Evolutionary conservation across 208 protist species (phyloP).

Genomic region (Tritrichomonas foetus): DNA sequence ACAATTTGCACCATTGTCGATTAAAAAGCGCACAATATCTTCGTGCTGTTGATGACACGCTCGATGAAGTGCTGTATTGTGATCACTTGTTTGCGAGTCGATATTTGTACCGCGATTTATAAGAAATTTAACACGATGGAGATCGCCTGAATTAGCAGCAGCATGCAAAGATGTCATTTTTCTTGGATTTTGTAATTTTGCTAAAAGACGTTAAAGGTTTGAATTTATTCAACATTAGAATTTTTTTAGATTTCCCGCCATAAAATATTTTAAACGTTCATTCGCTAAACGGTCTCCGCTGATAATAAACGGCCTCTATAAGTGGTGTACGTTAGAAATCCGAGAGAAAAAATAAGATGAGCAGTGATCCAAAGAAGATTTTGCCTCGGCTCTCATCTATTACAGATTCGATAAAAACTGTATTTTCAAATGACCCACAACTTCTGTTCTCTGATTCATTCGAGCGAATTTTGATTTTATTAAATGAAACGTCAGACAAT

Average conservation of each 20-base stretch:
- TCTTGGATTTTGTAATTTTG: no score
- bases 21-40: conserved; percentile 18
- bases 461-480: background rate
- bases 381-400: no score
- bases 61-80: background rate
- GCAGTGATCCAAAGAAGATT: no score
- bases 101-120: background rate
- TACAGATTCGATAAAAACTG: no score
- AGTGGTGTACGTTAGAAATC: no score
- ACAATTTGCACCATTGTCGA: conserved; percentile 15
- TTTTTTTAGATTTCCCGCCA: no score
- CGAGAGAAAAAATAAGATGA: no score
- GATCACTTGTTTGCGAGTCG: conserved; percentile 8
- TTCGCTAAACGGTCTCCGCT: no score
- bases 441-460: background rate
- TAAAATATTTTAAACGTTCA: no score
- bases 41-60: background rate
- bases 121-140: background rate
- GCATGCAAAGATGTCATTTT: conserved; percentile 17
- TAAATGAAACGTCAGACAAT: background rate
- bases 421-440: conserved; percentile 31
- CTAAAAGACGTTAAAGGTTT: no score
- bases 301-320: no score
- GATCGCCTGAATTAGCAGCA: background rate
- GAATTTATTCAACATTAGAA: no score